Percentiles rank a stretch among this genome's conserved stretches.
Evolutionary conservation across 2,329 filamentous ascomycete species (phyloP).

Genomic region (Proliferodiscus dingleyae): DNA sequence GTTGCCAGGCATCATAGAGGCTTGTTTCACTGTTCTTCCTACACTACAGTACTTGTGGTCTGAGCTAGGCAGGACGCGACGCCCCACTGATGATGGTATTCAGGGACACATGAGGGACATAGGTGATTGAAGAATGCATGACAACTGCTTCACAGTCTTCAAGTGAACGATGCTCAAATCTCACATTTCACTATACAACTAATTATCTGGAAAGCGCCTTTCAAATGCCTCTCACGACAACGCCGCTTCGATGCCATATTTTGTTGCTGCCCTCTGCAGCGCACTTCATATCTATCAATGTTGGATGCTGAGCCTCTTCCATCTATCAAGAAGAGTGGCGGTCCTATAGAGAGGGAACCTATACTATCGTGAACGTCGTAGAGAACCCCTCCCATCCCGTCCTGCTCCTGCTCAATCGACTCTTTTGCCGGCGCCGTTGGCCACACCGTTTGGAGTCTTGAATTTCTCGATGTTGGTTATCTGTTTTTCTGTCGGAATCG

Average conservation of each 20-base stretch:
- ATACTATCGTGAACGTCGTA: neutral
- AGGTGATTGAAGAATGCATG: too few species aligned
- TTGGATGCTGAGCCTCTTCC: neutral
- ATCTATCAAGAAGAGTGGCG: neutral
- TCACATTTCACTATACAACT: too few species aligned
- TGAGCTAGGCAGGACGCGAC: too few species aligned
- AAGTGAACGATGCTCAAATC: too few species aligned
- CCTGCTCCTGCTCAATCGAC: conserved; percentile 17
- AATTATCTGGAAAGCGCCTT: neutral
- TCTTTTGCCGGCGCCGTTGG: conserved; percentile 26
- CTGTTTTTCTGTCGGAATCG: conserved; percentile 61
- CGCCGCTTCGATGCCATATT: conserved; percentile 11
- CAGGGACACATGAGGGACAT: too few species aligned
- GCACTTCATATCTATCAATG: conserved; percentile 3
- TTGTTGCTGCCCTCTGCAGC: neutral
- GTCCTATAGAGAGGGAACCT: neutral
- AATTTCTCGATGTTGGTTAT: conserved; percentile 24
- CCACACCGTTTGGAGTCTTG: conserved; percentile 20
- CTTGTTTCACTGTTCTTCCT: too few species aligned
- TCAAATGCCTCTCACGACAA: conserved; percentile 4
- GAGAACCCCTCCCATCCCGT: neutral
- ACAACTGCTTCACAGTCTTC: too few species aligned
- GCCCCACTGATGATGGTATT: too few species aligned
- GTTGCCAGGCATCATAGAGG: too few species aligned
- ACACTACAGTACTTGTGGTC: too few species aligned